These are phyloP conservation scores for Curvularia verruculosa DNA, from an alignment of 2,329 filamentous ascomycete species.

Conservation along the genomic window DNA sequence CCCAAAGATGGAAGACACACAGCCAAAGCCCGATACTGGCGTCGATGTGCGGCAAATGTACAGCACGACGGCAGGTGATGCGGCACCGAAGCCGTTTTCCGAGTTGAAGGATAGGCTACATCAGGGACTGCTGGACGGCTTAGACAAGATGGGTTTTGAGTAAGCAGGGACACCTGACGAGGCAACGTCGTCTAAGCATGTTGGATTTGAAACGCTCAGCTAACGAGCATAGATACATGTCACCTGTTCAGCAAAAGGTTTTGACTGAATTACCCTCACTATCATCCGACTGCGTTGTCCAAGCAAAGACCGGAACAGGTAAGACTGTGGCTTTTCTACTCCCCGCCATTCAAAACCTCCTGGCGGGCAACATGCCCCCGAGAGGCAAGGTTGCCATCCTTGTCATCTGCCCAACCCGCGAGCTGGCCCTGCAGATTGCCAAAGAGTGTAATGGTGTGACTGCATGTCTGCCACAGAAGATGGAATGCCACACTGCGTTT, in stretches of 20 bases:
- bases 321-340: constrained; percentile 59
- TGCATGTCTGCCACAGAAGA: constrained; percentile 45
- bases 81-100: constrained; percentile 35
- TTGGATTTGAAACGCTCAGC: constrained; percentile 1
- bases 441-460: constrained; percentile 54
- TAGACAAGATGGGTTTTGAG: constrained; percentile 49
- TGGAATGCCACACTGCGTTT: constrained; percentile 55
- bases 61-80: constrained; percentile 29
- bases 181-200: not conserved
- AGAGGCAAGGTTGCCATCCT: constrained; percentile 53
- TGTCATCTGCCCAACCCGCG: constrained; percentile 57
- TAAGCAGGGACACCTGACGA: constrained; percentile 21
- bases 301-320: constrained; percentile 59
- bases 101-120: constrained; percentile 36
- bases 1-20: constrained; percentile 25
- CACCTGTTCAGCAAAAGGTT: constrained; percentile 61
- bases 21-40: constrained; percentile 10
- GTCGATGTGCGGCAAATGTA: constrained; percentile 36
- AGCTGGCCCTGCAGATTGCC: constrained; percentile 59
- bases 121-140: constrained; percentile 35
- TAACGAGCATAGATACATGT: constrained; percentile 51
- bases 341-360: constrained; percentile 55
- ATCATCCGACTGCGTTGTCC: constrained; percentile 60
- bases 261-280: constrained; percentile 58
- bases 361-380: constrained; percentile 42